Conservation (phyloP, 176 grass and related monocot genomes). For the Bromus sterilis region DNA sequence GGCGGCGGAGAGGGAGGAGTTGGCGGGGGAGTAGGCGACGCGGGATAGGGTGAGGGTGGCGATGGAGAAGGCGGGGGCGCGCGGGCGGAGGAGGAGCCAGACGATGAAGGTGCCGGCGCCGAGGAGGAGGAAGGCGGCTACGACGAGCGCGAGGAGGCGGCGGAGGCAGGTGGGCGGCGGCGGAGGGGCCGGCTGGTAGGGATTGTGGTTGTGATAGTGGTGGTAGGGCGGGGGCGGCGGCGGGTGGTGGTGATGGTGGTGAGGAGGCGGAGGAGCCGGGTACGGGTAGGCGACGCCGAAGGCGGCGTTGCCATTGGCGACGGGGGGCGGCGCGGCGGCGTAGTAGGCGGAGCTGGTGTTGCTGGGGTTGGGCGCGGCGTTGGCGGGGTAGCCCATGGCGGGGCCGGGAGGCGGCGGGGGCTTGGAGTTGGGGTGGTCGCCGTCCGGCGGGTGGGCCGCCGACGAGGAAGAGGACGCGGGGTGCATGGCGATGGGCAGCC, state of each 20-base stretch:
- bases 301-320: conserved; percentile 5
- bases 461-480: background rate
- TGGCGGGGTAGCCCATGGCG: conserved; percentile 71
- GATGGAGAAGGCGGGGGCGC: conserved; percentile 53
- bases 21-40: conserved; percentile 42
- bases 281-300: conserved; percentile 49
- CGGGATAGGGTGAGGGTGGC: conserved; percentile 45
- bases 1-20: conserved; percentile 47
- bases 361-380: conserved; percentile 23
- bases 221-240: background rate
- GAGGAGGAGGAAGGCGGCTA: conserved; percentile 56
- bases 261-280: conserved; percentile 3
- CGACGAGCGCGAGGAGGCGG: conserved; percentile 49
- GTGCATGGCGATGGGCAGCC: conserved; percentile 10
- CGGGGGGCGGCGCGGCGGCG: conserved; percentile 7
- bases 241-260: conserved; percentile 16
- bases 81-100: conserved; percentile 86
- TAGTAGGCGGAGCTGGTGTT: conserved; percentile 21
- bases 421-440: conserved; percentile 15
- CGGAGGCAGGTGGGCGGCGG: conserved; percentile 53
- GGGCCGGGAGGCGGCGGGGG: conserved; percentile 22
- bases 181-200: conserved; percentile 5
- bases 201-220: background rate
- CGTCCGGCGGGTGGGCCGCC: conserved; percentile 4
- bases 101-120: conserved; percentile 66